Percentiles rank a stretch among this genome's conserved stretches.
These are phyloP conservation scores for Acacia concinna DNA, from an alignment of 331 rosid species.

Conservation along the genomic window DNA sequence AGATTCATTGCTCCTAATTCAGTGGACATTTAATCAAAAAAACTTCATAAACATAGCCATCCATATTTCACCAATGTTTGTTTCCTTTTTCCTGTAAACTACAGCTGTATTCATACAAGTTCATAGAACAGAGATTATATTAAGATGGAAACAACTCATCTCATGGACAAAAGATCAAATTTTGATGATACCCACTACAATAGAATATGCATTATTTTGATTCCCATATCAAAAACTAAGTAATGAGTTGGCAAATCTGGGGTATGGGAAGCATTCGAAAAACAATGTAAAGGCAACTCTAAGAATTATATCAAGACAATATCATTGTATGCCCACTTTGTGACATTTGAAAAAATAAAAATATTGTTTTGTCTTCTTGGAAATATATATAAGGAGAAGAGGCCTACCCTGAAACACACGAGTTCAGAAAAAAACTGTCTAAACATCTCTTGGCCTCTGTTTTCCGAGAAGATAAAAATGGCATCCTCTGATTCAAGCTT, in stretches of 20 bases:
- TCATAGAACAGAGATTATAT: not conserved
- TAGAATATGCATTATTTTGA: conserved; percentile 13
- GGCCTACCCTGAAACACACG: not conserved
- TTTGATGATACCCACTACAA: conserved; percentile 1
- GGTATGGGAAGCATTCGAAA: conserved; percentile 5
- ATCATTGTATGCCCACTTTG: conserved; percentile 6
- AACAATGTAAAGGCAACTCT: not conserved
- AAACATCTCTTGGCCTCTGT: not conserved
- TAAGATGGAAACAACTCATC: not conserved
- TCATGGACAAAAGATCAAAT: conserved; percentile 14
- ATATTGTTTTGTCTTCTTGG: not conserved
- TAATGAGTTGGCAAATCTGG: conserved; percentile 27
- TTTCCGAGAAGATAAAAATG: conserved; percentile 19
- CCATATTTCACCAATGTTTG: conserved; percentile 11
- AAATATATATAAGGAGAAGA: conserved; percentile 26
- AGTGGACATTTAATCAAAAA: not conserved
- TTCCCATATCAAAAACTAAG: not conserved
- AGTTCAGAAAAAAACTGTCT: not conserved
- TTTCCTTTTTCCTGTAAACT: not conserved
- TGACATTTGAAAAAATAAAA: conserved; percentile 20
- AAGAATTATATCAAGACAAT: conserved; percentile 18
- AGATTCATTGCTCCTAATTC: not conserved
- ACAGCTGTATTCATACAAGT: not conserved
- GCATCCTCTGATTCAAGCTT: conserved; percentile 17
- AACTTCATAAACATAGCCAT: not conserved